phyloP scores from a whole-genome alignment of 108 stramenopile species.

The Parmales sp. region DNA sequence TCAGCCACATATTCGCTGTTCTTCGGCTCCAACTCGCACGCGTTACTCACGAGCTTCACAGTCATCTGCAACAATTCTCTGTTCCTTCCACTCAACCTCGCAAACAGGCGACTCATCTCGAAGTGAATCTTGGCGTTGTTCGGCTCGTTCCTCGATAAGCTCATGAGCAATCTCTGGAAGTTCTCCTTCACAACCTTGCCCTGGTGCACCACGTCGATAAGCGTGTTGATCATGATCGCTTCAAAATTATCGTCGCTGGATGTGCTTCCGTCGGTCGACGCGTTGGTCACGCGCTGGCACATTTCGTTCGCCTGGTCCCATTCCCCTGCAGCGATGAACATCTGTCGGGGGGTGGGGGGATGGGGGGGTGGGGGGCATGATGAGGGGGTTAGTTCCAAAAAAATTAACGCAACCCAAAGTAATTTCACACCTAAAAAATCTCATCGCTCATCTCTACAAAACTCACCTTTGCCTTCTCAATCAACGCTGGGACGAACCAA shows the following conservation, averaged over 20 bases:
- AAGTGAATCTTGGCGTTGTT: constrained; percentile 25
- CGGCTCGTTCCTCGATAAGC: constrained; percentile 25
- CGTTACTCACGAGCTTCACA: constrained; percentile 19
- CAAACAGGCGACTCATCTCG: constrained; percentile 18
- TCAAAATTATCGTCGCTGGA: constrained; percentile 12
- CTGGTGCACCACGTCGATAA: constrained; percentile 3
- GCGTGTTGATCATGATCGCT: constrained; percentile 12
- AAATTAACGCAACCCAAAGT: no score
- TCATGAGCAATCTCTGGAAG: constrained; percentile 19
- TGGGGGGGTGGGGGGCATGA: no score
- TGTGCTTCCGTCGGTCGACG: not conserved
- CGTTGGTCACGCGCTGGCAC: constrained; percentile 15
- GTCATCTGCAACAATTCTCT: constrained; percentile 24
- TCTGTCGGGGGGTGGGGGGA: no score
- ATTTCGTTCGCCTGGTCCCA: constrained; percentile 41
- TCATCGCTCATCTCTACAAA: no score
- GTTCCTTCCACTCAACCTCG: constrained; percentile 24
- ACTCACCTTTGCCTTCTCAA: constrained; percentile 26
- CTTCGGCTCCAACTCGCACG: constrained; percentile 3
- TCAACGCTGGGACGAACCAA: constrained; percentile 38
- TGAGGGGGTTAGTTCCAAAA: no score
- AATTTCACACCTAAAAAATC: no score
- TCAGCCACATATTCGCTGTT: constrained; percentile 16
- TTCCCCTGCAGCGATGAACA: constrained; percentile 24
- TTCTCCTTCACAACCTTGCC: constrained; percentile 13